Conservation (phyloP, 192 early-diverging fungal genomes). For the Entomortierella lignicola region DNA sequence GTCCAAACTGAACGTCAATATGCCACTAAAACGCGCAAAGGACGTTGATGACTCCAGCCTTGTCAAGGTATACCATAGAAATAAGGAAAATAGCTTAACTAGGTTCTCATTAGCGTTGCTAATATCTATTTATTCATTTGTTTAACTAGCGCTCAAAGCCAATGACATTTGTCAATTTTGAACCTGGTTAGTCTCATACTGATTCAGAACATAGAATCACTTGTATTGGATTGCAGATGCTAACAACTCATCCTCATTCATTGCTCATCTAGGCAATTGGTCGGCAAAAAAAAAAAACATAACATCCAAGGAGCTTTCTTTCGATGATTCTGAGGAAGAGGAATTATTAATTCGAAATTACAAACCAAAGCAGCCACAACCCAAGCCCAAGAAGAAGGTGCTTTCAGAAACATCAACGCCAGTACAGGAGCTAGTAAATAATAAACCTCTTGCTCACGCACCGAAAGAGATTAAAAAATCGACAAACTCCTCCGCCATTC, state of each 20-base stretch:
- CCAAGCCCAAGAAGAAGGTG: constrained; percentile 21
- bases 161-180: background rate
- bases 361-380: constrained; percentile 17
- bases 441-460: background rate
- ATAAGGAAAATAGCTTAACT: too few relatives aligned
- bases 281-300: too few relatives aligned
- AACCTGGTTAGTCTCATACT: background rate
- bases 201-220: background rate
- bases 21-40: constrained; percentile 22
- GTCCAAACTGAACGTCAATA: too few relatives aligned
- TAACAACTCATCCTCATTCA: too few relatives aligned
- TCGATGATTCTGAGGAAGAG: constrained; percentile 11
- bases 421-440: background rate
- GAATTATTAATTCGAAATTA: background rate
- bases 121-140: background rate
- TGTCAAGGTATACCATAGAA: constrained; percentile 4
- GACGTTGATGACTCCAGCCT: background rate
- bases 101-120: too few relatives aligned
- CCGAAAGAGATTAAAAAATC: too few relatives aligned
- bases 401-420: background rate
- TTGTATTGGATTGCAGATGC: background rate
- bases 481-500: background rate
- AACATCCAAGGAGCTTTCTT: too few relatives aligned
- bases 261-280: too few relatives aligned
- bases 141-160: constrained; percentile 14